Evolutionary conservation across 2,329 filamentous ascomycete genomes (phyloP), one percentile per base, ranked within the genome.

Genomic region (Davidsoniella australis): DNA sequence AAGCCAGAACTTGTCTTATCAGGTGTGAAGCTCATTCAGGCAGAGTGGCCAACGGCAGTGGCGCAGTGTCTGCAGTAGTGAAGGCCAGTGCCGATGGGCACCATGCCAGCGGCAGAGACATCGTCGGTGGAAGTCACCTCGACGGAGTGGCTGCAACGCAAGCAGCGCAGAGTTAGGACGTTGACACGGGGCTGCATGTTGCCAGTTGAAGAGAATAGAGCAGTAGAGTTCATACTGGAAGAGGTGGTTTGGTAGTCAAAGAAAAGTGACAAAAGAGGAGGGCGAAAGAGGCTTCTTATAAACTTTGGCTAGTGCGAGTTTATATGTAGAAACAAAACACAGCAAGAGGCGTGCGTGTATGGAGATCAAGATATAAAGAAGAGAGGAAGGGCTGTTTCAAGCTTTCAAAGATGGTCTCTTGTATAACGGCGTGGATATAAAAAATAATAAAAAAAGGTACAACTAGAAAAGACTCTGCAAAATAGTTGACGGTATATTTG

Each of bases 41-140:
- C 33, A 23, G 45, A 41, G 36, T 45, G 40, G 29, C 49, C 77
- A 29, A 77, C 73, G 60, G 76, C 73, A 59, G 70, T 73, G 53
- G 77, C 77, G 59, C 77, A 81, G 36, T 74, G 69, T 52, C 72
- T 68, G 63, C 77, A 80, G 50, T 52, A 52, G 63, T 81, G 80
- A 65, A 80, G 80, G 61, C 78, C 78, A 61, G 75, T 72, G 2
- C 75, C 75, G 54, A 80, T 76, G 57, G 72, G 70, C 12, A 81
- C 71, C 76, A 81, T 81, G 54, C 76, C 76, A 51, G 66, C 72
- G 41, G 72, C 66, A 55, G 64, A 66, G 45, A 70, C 66, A 61
- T 79, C 74, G 60, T 79, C 75, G 29, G 73, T 76, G 7, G 72
- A 70, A 6, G 75, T 77, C 24, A 72, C 69, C 65, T 80, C 76